Conservation (phyloP, 768 basidiomycete species). For the Chalciporus pseudorubinellus region DNA sequence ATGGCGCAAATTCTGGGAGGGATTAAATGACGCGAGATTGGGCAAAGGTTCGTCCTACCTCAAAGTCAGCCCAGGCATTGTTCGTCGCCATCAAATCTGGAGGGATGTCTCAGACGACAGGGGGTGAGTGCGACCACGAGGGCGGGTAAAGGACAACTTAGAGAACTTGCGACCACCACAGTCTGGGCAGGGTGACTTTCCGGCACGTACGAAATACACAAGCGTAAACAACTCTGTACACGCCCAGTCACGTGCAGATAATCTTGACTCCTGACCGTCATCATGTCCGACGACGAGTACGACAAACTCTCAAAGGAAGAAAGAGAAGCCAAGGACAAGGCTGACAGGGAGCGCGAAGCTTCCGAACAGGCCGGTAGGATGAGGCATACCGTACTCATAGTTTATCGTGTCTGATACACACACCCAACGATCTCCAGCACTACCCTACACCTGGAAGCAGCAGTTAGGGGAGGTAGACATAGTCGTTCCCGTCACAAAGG, state of each 20-base stretch:
- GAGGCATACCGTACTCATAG: constrained; percentile 12
- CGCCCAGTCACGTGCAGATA: constrained; percentile 27
- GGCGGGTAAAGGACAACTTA: constrained; percentile 8
- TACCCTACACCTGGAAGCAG: constrained; percentile 93
- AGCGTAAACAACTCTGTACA: constrained; percentile 26
- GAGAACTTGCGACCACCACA: too few relatives aligned
- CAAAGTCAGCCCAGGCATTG: constrained; percentile 71
- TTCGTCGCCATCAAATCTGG: constrained; percentile 52
- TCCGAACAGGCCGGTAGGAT: constrained; percentile 81
- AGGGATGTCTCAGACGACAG: constrained; percentile 4
- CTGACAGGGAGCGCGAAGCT: constrained; percentile 63
- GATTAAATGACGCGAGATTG: constrained; percentile 14
- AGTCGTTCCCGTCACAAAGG: constrained; percentile 78
- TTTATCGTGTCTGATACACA: constrained; percentile 15
- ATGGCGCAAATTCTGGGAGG: constrained; percentile 62
- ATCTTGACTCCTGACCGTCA: constrained; percentile 25
- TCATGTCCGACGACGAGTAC: constrained; percentile 51
- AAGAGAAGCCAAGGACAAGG: constrained; percentile 68
- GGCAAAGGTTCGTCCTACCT: constrained; percentile 43
- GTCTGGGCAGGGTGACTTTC: too few relatives aligned
- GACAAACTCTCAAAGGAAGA: constrained; percentile 78
- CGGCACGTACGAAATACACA: constrained; percentile 32
- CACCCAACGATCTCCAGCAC: constrained; percentile 42
- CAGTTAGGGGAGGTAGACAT: constrained; percentile 86
- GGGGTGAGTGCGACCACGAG: constrained; percentile 11